phyloP scores from a whole-genome alignment of 2,329 filamentous ascomycete species.

The Tolypocladium cylindrosporum region DNA sequence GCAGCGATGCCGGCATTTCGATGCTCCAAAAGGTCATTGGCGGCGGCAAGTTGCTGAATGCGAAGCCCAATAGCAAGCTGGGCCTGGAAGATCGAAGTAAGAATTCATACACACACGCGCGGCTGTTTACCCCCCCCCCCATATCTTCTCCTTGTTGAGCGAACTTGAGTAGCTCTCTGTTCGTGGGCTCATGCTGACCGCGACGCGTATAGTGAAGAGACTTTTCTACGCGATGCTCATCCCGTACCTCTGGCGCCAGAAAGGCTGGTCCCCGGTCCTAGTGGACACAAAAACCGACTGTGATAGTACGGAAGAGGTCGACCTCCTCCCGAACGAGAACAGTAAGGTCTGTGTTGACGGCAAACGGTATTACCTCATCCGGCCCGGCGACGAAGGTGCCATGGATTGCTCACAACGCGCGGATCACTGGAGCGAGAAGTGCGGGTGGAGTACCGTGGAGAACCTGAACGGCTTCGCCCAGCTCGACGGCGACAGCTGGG shows the following conservation, averaged over 20 bases:
- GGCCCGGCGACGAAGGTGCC: neutral
- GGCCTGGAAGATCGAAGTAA: neutral
- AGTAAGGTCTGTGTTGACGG: neutral
- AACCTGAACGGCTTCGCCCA: neutral
- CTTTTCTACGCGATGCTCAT: neutral
- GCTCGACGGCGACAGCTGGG: neutral
- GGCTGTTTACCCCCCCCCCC: no score
- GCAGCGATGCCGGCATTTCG: neutral
- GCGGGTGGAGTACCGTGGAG: neutral
- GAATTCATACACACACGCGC: neutral
- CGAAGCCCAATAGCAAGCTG: neutral
- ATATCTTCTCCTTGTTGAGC: neutral
- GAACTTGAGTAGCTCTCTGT: no score
- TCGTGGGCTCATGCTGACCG: neutral
- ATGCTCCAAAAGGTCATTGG: neutral
- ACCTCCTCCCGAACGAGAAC: neutral
- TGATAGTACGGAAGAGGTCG: accelerated
- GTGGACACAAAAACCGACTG: neutral
- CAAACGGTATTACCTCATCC: neutral
- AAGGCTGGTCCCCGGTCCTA: neutral
- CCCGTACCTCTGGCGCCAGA: neutral
- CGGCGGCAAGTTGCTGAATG: neutral
- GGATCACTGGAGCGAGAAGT: neutral
- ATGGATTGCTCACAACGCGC: neutral
- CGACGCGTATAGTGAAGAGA: neutral